A percentile compares a stretch with the other conserved stretches of the same genome.
phyloP scores from a whole-genome alignment of 139 green algal genomes.

The Chlamydomonas sp. region DNA sequence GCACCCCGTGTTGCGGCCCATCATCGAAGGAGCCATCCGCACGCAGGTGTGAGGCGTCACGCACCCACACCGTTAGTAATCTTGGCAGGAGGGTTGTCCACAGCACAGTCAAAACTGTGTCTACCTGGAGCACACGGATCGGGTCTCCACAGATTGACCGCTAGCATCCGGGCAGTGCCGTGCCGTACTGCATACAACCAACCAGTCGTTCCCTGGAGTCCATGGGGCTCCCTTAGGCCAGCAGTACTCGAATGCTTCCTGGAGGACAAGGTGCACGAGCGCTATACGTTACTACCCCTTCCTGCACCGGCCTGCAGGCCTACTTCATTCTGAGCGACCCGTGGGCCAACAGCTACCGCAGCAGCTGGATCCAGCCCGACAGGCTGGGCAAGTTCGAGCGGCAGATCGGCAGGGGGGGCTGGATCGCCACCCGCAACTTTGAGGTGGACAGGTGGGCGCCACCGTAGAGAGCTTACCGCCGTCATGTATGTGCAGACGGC shows the following conservation, averaged over 20 bases:
- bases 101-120: not conserved
- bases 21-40: slow-evolving; percentile 16
- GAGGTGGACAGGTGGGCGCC: slow-evolving; percentile 63
- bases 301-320: slow-evolving; percentile 44
- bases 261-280: not conserved
- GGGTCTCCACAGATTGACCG: no score
- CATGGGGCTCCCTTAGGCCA: no score
- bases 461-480: not conserved
- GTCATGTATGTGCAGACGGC: no score
- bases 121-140: no score
- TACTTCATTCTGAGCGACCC: slow-evolving; percentile 75
- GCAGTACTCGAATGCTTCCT: no score
- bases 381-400: slow-evolving; percentile 48
- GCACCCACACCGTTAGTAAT: not conserved
- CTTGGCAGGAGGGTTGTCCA: not conserved
- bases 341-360: slow-evolving; percentile 70
- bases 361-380: slow-evolving; percentile 30
- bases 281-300: slow-evolving; percentile 49
- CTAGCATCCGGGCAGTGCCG: no score
- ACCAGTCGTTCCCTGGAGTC: no score
- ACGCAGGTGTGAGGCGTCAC: not conserved
- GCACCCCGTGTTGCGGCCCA: slow-evolving; percentile 48
- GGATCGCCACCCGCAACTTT: slow-evolving; percentile 72
- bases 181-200: no score
- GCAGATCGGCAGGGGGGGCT: slow-evolving; percentile 60